Conservation (phyloP, 345 rosid species). For the Adansonia digitata region DNA sequence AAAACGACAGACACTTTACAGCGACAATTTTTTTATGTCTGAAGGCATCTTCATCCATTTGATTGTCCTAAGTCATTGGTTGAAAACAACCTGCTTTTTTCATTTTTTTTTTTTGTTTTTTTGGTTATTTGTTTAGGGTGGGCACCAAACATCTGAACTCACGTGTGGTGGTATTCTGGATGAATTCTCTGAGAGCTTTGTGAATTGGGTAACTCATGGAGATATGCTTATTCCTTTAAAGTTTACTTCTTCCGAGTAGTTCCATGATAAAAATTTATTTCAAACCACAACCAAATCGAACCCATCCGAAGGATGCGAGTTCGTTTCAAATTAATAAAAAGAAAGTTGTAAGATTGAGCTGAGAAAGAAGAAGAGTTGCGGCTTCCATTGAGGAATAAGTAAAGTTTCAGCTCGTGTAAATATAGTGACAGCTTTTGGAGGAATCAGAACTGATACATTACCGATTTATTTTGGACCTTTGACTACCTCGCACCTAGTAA, state of each 20-base stretch:
- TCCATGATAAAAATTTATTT: slow-evolving; percentile 1
- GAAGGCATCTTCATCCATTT: background rate
- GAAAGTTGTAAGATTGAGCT: background rate
- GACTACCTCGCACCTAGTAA: background rate
- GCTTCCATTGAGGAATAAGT: background rate
- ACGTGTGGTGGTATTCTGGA: slow-evolving; percentile 8
- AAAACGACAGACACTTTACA: too few relatives aligned
- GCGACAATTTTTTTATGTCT: background rate
- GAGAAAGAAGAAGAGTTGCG: slow-evolving; percentile 1
- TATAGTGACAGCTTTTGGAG: background rate
- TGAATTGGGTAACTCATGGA: slow-evolving; percentile 65
- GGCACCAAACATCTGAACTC: slow-evolving; percentile 23
- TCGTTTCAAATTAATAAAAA: background rate
- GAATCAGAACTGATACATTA: slow-evolving; percentile 10
- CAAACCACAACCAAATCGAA: slow-evolving; percentile 13
- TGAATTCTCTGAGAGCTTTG: slow-evolving; percentile 47
- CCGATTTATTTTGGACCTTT: slow-evolving; percentile 15
- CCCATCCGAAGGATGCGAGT: slow-evolving; percentile 60
- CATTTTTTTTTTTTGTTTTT: too few relatives aligned
- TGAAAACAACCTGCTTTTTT: background rate
- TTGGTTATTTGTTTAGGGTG: slow-evolving; percentile 36
- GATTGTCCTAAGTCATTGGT: background rate
- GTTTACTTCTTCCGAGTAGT: background rate
- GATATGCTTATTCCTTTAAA: slow-evolving; percentile 33
- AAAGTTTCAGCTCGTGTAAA: background rate